Conservation (phyloP, 768 basidiomycete genomes). For the Kwoniella sp. region DNA sequence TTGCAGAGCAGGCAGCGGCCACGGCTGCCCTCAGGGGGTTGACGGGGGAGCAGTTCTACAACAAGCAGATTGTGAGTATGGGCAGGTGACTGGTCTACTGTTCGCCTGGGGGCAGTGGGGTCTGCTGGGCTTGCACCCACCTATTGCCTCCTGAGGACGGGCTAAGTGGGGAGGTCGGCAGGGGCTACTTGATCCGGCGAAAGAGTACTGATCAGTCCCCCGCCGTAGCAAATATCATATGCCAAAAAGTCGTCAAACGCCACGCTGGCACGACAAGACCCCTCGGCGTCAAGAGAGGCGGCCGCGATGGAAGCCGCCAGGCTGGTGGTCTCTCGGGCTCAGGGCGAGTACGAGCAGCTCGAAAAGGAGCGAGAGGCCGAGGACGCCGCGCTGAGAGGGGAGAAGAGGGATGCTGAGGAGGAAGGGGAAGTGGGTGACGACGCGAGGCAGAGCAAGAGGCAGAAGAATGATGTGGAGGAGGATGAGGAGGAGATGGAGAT, state of each 20-base stretch:
- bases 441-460: conserved; percentile 63
- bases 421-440: conserved; percentile 56
- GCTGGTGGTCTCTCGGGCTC: conserved; percentile 52
- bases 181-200: too few relatives aligned
- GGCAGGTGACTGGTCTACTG: too few relatives aligned
- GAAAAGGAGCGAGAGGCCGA: conserved; percentile 59
- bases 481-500: conserved; percentile 93
- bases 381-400: conserved; percentile 51
- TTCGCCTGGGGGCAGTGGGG: too few relatives aligned
- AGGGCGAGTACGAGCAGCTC: conserved; percentile 53
- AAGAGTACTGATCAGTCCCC: too few relatives aligned
- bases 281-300: conserved; percentile 48
- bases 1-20: conserved; percentile 81
- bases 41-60: conserved; percentile 88
- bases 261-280: conserved; percentile 68
- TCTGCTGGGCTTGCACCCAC: too few relatives aligned
- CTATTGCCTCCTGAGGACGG: too few relatives aligned
- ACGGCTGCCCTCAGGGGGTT: conserved; percentile 90
- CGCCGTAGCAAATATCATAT: conserved; percentile 88
- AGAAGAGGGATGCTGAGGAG: conserved; percentile 58
- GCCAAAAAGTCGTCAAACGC: conserved; percentile 86
- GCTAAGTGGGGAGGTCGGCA: too few relatives aligned
- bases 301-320: conserved; percentile 42
- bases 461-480: conserved; percentile 60
- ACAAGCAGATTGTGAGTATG: conserved; percentile 75